Evolutionary conservation across 495 filamentous ascomycete species (phyloP).

Genomic region (Aspergillus bridgeri): DNA sequence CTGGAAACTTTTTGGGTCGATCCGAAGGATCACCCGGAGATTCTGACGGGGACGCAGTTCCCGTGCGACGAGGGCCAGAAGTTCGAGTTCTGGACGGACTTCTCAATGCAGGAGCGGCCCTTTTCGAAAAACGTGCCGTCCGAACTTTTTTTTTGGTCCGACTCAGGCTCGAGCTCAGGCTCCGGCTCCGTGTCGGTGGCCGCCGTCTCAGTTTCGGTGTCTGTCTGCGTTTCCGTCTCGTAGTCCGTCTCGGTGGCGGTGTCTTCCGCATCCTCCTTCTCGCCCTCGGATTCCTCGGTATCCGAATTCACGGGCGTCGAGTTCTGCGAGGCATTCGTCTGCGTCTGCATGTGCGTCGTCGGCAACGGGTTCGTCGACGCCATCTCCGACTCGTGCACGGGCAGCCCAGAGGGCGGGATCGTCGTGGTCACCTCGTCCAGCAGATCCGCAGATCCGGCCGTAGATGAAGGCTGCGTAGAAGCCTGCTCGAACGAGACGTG

Average conservation of each 20-base stretch:
- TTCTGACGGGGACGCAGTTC: neutral
- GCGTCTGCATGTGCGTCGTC: neutral
- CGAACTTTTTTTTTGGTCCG: neutral
- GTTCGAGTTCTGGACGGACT: neutral
- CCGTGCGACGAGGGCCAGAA: neutral
- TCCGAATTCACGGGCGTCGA: neutral
- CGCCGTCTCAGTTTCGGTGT: neutral
- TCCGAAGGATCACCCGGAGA: neutral
- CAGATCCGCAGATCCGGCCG: neutral
- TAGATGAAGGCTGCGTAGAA: neutral
- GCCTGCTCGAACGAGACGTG: constrained; percentile 6
- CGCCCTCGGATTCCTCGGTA: neutral
- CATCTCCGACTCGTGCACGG: neutral
- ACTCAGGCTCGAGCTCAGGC: neutral
- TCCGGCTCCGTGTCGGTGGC: neutral
- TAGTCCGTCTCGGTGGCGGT: neutral
- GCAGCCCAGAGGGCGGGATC: neutral
- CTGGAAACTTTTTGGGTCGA: neutral
- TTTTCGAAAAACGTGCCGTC: neutral
- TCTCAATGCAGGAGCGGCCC: neutral
- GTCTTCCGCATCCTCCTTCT: constrained; percentile 2
- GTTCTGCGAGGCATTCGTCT: neutral
- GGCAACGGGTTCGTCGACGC: neutral
- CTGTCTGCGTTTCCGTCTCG: neutral
- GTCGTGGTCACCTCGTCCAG: neutral